Evolutionary conservation across 2,329 filamentous ascomycete species (phyloP).

Genomic region (Ambrosiella cleistominuta): DNA sequence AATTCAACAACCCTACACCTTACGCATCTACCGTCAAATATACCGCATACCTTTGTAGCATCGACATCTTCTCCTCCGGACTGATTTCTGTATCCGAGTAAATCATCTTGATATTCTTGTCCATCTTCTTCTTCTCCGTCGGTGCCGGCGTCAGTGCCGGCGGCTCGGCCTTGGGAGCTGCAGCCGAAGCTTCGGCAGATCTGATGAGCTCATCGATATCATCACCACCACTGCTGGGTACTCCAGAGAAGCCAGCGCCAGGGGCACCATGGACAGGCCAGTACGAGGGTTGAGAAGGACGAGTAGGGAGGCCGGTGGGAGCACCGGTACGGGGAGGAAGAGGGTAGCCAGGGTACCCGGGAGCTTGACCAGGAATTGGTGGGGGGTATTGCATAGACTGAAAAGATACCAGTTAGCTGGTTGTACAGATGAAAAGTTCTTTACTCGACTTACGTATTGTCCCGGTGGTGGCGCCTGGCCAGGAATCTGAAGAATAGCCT

Average conservation of each 20-base stretch:
- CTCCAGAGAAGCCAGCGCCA: constrained; percentile 15
- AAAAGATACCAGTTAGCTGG: constrained; percentile 9
- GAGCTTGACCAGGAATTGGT: constrained; percentile 17
- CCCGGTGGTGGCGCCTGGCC: background rate
- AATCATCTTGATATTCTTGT: constrained; percentile 52
- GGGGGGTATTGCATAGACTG: constrained; percentile 10
- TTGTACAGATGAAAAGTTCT: background rate
- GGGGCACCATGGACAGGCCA: constrained; percentile 1
- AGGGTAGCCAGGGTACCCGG: constrained; percentile 8
- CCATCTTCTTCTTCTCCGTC: constrained; percentile 46
- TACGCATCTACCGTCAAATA: constrained; percentile 25
- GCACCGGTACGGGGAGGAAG: constrained; percentile 30
- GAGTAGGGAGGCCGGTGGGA: constrained; percentile 27
- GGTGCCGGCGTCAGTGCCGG: constrained; percentile 15
- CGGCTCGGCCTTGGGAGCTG: constrained; percentile 16
- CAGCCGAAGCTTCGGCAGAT: constrained; percentile 43
- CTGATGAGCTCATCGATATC: constrained; percentile 49
- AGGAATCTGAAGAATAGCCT: too few relatives aligned
- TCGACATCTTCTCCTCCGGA: constrained; percentile 79
- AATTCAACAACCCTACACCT: background rate
- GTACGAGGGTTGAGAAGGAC: constrained; percentile 18
- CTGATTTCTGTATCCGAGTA: constrained; percentile 67
- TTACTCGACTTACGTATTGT: constrained; percentile 6
- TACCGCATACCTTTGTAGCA: constrained; percentile 55
- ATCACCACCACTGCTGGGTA: constrained; percentile 24